A percentile compares a stretch with the other conserved stretches of the same genome.
These are phyloP conservation scores for Pestalotiopsis sp. DNA, from an alignment of 2,329 filamentous ascomycete species.

Conservation along the genomic window DNA sequence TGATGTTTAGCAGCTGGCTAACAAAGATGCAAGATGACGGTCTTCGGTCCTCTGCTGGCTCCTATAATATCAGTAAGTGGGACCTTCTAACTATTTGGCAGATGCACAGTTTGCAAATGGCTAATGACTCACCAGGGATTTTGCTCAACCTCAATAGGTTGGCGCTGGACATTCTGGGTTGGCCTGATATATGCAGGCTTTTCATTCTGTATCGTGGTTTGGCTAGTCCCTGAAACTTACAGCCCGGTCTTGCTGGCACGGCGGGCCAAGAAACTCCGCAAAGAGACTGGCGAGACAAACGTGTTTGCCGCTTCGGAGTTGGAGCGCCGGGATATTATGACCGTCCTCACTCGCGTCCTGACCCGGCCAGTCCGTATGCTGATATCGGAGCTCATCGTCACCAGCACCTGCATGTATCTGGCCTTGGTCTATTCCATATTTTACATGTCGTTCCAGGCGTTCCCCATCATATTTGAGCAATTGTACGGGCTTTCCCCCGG, in stretches of 20 bases:
- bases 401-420: conserved; percentile 71
- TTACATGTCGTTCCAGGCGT: conserved; percentile 78
- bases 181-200: conserved; percentile 68
- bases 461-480: conserved; percentile 68
- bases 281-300: conserved; percentile 48
- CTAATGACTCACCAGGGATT: not conserved
- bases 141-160: conserved; percentile 49
- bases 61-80: conserved; percentile 56
- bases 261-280: conserved; percentile 60
- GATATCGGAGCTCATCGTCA: conserved; percentile 72
- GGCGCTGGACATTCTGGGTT: conserved; percentile 75
- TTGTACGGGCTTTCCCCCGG: conserved; percentile 68
- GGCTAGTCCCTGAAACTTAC: conserved; percentile 66
- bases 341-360: conserved; percentile 70
- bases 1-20: not conserved
- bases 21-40: conserved; percentile 50
- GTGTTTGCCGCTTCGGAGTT: conserved; percentile 66
- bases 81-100: not conserved
- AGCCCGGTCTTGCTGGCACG: conserved; percentile 59
- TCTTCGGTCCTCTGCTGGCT: conserved; percentile 67
- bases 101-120: not conserved
- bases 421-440: conserved; percentile 70
- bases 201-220: conserved; percentile 61
- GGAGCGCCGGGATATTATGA: conserved; percentile 57
- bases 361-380: conserved; percentile 76